These are phyloP conservation scores for Puccinia brachypodii DNA, from an alignment of 1,284 basidiomycete genomes.

Conservation along the genomic window DNA sequence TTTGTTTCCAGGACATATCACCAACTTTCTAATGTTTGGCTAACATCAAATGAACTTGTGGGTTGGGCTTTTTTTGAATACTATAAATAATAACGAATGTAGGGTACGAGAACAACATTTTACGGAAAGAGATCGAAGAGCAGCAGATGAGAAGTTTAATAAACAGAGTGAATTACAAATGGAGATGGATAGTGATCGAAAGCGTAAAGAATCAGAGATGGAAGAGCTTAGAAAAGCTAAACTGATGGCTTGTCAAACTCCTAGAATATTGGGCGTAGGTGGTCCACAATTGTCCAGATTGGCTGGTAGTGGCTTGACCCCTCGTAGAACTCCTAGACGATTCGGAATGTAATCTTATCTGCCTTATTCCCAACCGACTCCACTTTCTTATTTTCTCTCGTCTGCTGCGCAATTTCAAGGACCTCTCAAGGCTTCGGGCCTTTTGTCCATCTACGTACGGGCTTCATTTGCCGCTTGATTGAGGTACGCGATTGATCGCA, in stretches of 20 bases:
- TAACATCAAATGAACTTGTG: slow-evolving; percentile 57
- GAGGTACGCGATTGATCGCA: no score
- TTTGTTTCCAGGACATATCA: not conserved
- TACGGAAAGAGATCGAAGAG: slow-evolving; percentile 69
- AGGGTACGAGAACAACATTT: slow-evolving; percentile 67
- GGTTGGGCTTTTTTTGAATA: slow-evolving; percentile 76
- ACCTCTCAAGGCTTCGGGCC: no score
- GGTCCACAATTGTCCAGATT: slow-evolving; percentile 41
- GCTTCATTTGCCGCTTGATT: not conserved
- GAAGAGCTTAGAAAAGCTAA: slow-evolving; percentile 47
- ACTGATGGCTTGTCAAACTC: slow-evolving; percentile 40
- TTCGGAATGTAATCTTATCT: slow-evolving; percentile 32
- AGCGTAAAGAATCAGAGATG: slow-evolving; percentile 50
- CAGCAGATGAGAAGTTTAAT: slow-evolving; percentile 82
- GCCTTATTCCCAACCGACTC: not conserved
- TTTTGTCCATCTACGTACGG: no score
- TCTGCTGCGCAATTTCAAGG: not conserved
- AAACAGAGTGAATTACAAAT: slow-evolving; percentile 79
- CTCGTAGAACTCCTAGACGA: slow-evolving; percentile 41
- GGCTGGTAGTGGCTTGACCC: slow-evolving; percentile 42
- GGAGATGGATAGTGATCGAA: slow-evolving; percentile 54
- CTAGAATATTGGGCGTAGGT: slow-evolving; percentile 41
- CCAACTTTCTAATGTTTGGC: not conserved
- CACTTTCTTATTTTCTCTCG: not conserved
- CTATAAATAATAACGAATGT: not conserved